Base-by-base conservation (phyloP, 768 basidiomycete genomes). In the Leccinum longicurvipes region DNA sequence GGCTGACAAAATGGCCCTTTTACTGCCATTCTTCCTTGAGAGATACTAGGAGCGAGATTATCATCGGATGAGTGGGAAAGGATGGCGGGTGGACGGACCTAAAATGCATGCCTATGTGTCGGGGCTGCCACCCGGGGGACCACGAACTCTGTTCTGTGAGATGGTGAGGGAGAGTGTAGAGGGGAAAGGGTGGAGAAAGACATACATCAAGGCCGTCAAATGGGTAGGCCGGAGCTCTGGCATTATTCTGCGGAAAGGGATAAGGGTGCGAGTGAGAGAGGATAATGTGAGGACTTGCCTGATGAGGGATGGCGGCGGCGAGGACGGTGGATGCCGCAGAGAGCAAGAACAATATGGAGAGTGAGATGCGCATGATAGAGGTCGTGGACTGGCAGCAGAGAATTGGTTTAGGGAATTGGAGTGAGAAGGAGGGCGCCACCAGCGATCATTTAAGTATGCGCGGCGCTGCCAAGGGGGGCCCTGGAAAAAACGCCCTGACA, bases 331-430 rank as follows among this genome's bases (percentile, higher is more conserved):
- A 60, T 0, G 47, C 47, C 4, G 57, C 51, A 0, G 67, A 60
- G 57, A 68, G 59, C 45, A 64, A 2, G 9, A 54, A 27, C 17
- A 59, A 5, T 47, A 59, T 3, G 15, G 58, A 32, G 34, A 47
- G 1, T 3, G 50, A 53, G 3, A 62, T 7, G 45, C 64, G 67
- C 67, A 67, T 67, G 47, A 21, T 31, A 25, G 19, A 21, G 17
- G 17, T 7, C 14, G 41, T 34, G 17, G 9, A 32, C 32, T 32
- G 32, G 15, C 15, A 15, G 27, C 8, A 3, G 14, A 15, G 15
- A 32, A 8, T 17, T 34, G 34, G 34, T 7, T 34, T 17, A 17
- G 34, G 34, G 34, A 34, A 15, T 34, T 17, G 17, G 34, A 34
- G 34, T 34, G 34, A 34, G 34, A 34, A 34, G 34, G 6, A n/a